Evolutionary conservation across 2,329 filamentous ascomycete species (phyloP).

Genomic region (Furcasterigmium furcatum): DNA sequence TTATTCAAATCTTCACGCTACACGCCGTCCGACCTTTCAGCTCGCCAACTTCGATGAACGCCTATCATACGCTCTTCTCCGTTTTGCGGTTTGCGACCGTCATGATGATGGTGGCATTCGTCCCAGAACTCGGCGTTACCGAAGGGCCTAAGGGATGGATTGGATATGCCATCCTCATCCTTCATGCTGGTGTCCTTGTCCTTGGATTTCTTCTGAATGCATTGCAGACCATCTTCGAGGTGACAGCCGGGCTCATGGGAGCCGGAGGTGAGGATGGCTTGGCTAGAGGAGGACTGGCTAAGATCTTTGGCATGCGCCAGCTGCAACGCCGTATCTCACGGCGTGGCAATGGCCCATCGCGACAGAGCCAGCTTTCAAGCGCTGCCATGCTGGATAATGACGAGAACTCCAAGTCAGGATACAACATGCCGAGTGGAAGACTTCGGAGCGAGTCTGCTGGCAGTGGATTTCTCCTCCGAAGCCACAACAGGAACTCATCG

Average conservation of each 20-base stretch:
- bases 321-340: conserved; percentile 70
- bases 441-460: conserved; percentile 60
- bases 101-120: conserved; percentile 77
- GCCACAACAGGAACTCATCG: conserved; percentile 50
- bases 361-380: conserved; percentile 80
- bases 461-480: conserved; percentile 42
- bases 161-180: conserved; percentile 82
- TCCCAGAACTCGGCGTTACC: conserved; percentile 74
- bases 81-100: conserved; percentile 72
- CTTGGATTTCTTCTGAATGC: conserved; percentile 94
- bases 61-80: conserved; percentile 86
- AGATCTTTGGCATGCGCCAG: conserved; percentile 89
- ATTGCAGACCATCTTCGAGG: conserved; percentile 85
- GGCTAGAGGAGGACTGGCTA: conserved; percentile 78
- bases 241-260: conserved; percentile 76
- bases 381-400: conserved; percentile 75
- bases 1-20: conserved; percentile 82
- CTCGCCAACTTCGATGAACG: conserved; percentile 92
- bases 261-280: conserved; percentile 77
- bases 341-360: conserved; percentile 56
- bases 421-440: conserved; percentile 49
- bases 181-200: conserved; percentile 81
- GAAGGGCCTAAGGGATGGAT: conserved; percentile 89
- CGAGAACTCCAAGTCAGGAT: conserved; percentile 60
- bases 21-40: conserved; percentile 90